Percentiles rank a stretch among this genome's conserved stretches.
Conservation (phyloP, 108 stramenopile species). For the Pseudonitzschia multiseries region DNA sequence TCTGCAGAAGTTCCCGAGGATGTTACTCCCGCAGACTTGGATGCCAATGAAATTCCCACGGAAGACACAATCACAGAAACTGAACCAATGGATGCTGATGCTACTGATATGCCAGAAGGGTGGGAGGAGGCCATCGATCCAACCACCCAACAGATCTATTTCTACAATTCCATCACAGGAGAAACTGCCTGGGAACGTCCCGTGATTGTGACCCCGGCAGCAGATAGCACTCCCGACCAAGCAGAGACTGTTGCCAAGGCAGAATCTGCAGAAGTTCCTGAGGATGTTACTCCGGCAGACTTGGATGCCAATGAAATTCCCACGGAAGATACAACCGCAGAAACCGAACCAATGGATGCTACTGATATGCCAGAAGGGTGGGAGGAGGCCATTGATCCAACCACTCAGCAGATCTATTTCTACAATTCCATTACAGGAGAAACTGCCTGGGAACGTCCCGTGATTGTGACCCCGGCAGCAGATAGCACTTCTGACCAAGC, state of each 20-base stretch:
- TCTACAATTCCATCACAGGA: conserved; percentile 47
- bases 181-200: conserved; percentile 62
- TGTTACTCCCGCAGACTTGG: not conserved
- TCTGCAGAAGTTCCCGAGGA: not conserved
- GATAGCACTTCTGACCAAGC: not conserved
- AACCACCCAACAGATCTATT: conserved; percentile 46
- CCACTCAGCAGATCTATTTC: conserved; percentile 48
- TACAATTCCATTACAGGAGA: conserved; percentile 50
- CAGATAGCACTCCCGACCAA: not conserved
- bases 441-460: conserved; percentile 57
- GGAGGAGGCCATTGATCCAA: conserved; percentile 44
- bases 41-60: no score
- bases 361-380: conserved; percentile 45
- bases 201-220: not conserved
- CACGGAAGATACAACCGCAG: no score
- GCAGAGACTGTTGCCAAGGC: not conserved
- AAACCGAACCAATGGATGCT: no score
- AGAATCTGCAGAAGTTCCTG: not conserved
- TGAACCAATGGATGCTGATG: no score
- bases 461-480: no score
- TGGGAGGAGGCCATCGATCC: conserved; percentile 51
- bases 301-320: no score
- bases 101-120: conserved; percentile 37
- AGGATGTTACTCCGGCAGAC: not conserved
- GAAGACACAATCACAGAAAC: not conserved